Conservation (phyloP, 805 yeast genomes). For the Kluyveromyces aestuarii region DNA sequence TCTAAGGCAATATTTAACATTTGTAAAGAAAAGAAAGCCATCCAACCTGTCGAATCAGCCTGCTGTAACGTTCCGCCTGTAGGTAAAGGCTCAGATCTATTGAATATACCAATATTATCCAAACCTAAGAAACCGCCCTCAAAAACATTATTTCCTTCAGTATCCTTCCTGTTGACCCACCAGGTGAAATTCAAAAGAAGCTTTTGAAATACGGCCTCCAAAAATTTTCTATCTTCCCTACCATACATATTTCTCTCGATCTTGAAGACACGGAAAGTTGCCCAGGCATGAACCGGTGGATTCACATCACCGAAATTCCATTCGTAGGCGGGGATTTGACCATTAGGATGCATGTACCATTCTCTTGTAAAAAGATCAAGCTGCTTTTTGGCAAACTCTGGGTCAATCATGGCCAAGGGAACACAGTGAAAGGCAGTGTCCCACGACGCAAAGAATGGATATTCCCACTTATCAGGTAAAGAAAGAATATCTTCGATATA, state of each 20-base stretch:
- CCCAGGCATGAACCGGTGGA: constrained; percentile 97
- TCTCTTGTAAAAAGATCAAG: constrained; percentile 79
- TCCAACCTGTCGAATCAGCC: constrained; percentile 96
- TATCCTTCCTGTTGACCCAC: constrained; percentile 94
- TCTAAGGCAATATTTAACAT: constrained; percentile 91
- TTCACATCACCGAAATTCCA: constrained; percentile 96
- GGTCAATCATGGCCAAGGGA: constrained; percentile 89
- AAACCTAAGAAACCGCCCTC: constrained; percentile 92
- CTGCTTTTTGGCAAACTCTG: constrained; percentile 83
- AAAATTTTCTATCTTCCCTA: constrained; percentile 67
- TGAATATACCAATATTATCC: constrained; percentile 88
- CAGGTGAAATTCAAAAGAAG: constrained; percentile 83
- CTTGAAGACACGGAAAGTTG: constrained; percentile 79
- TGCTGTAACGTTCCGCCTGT: constrained; percentile 87
- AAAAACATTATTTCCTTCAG: constrained; percentile 78
- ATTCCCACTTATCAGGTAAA: constrained; percentile 93
- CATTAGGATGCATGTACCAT: constrained; percentile 97
- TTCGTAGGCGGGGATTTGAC: constrained; percentile 95
- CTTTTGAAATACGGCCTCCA: constrained; percentile 90
- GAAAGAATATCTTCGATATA: constrained; percentile 82
- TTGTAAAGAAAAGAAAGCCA: constrained; percentile 85
- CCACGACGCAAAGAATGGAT: constrained; percentile 96
- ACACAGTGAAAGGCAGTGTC: constrained; percentile 93
- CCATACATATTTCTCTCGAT: constrained; percentile 81
- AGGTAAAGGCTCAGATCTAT: constrained; percentile 87